Base-by-base conservation (phyloP, 257 asterid genomes). In the Handroanthus guayacan region DNA sequence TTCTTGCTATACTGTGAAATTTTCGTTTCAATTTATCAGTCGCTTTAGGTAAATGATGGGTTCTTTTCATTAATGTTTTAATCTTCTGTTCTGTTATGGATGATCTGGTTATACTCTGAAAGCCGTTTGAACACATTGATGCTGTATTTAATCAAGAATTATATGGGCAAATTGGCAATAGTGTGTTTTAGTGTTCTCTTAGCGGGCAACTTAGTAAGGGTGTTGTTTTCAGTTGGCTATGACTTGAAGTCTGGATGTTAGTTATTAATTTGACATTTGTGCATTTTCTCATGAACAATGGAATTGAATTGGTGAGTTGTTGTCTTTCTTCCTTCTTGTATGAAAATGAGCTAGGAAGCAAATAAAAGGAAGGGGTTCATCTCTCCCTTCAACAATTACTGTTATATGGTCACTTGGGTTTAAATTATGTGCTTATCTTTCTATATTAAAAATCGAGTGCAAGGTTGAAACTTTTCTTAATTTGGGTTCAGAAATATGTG, bases 91-190 rank as follows among this genome's bases (percentile, higher is more conserved):
- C 6, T 44, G 17, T 43, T 41, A 14, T 54, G 71, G 66, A 25
- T 80, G 62, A 51, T 64, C 16, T 45, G 12, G 58, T 25, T 64
- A 2, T 79, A 14, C 62, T 45, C 31, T 68, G 44, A 25, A 25
- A 25, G 31, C 31, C 31, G 31, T 25, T 25, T 20, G 43, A 47
- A 52, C 61, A 58, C 58, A 36, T 44, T 61, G 5, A 38, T 65
- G 56, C 47, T 61, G 64, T 50, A 10, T 64, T 54, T 73, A 36
- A 2, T 25, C 43, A 5, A 13, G 51, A 4, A 52, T 54, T 54
- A n/a, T 17, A 3, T 16, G 50, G 57, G 31, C 8, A 39, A 18
- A 20, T 72, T 48, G 16, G 68, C 61, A 3, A 17, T 41, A 34
- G 48, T 62, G 31, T 64, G n/a, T 18, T 50, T 6, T 17, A 38